phyloP scores from a whole-genome alignment of 208 protist species.

The Balamuthia mandrillaris region DNA sequence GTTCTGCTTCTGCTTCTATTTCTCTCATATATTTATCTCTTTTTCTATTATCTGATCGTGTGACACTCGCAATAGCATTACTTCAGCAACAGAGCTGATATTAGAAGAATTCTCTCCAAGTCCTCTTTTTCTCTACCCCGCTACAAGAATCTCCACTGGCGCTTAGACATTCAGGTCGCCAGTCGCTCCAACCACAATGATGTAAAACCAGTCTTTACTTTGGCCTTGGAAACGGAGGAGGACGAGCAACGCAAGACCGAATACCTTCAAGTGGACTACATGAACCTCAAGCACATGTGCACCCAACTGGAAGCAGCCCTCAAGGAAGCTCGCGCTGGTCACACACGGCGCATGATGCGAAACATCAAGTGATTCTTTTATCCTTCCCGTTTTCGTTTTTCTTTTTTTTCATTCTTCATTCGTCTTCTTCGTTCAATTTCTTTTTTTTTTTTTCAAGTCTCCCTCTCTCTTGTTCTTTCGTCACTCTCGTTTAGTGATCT shows the following conservation, averaged over 20 bases:
- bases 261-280: constrained; percentile 18
- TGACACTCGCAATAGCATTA: neutral
- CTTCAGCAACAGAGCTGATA: neutral
- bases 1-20: too few species aligned
- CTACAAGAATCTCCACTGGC: constrained; percentile 31
- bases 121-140: constrained; percentile 18
- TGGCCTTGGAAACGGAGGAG: neutral
- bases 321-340: constrained; percentile 7
- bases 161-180: constrained; percentile 25
- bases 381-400: too few species aligned
- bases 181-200: constrained; percentile 16
- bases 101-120: constrained; percentile 23
- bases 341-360: constrained; percentile 32
- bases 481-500: too few species aligned
- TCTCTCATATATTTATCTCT: too few species aligned
- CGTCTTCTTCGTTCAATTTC: too few species aligned
- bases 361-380: constrained; percentile 44
- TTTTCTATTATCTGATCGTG: too few species aligned
- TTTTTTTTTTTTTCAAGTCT: too few species aligned
- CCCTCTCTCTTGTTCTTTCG: too few species aligned
- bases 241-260: neutral
- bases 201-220: constrained; percentile 18
- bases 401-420: too few species aligned
- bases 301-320: constrained; percentile 26
- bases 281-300: constrained; percentile 38